phyloP scores from a whole-genome alignment of 495 filamentous ascomycete genomes.

The Podospora tetraspora region DNA sequence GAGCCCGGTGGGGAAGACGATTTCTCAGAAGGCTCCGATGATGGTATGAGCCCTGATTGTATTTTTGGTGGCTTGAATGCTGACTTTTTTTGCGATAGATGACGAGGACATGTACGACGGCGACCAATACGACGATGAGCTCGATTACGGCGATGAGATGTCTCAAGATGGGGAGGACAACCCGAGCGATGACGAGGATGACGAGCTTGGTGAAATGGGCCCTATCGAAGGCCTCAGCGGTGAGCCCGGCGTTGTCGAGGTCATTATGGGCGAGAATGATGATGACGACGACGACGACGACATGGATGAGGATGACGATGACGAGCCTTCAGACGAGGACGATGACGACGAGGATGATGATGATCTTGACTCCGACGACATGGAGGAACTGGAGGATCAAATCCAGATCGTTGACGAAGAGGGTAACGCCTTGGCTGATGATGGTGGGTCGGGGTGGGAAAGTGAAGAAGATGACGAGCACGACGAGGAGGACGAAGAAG shows the following conservation, averaged over 20 bases:
- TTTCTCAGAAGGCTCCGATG: constrained; percentile 63
- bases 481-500: constrained; percentile 51
- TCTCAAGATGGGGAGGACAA: constrained; percentile 78
- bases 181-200: constrained; percentile 86
- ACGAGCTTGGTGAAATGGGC: constrained; percentile 71
- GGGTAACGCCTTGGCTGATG: constrained; percentile 48
- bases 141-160: constrained; percentile 83
- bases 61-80: not conserved
- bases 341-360: constrained; percentile 54
- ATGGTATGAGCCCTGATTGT: constrained; percentile 40
- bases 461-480: constrained; percentile 55
- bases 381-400: constrained; percentile 48
- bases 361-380: constrained; percentile 43
- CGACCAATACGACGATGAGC: constrained; percentile 71
- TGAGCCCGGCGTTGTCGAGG: constrained; percentile 69
- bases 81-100: constrained; percentile 29
- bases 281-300: constrained; percentile 61
- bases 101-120: constrained; percentile 84
- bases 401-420: constrained; percentile 56
- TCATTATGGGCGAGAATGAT: constrained; percentile 76
- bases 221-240: constrained; percentile 80
- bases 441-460: constrained; percentile 47
- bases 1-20: constrained; percentile 78
- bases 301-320: constrained; percentile 63
- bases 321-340: constrained; percentile 55